A percentile compares a stretch with the other conserved stretches of the same genome.
Evolutionary conservation across 257 asterid genomes (phyloP).

Genomic region (Dorcoceras hygrometricum): DNA sequence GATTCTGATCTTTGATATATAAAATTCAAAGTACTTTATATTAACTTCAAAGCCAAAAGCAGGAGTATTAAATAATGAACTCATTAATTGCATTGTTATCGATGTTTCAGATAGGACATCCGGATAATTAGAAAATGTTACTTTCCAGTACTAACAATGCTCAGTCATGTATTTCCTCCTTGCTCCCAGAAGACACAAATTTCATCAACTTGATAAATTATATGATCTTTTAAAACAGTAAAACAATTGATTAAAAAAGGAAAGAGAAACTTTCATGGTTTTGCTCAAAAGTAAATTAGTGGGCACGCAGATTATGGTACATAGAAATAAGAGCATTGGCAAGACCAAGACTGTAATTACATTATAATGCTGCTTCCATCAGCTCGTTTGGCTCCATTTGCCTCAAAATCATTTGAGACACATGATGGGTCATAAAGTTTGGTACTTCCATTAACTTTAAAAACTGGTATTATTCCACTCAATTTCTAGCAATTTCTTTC

Average conservation of each 20-base stretch:
- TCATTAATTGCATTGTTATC: conserved; percentile 39
- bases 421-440: conserved; percentile 36
- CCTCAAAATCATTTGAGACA: conserved; percentile 34
- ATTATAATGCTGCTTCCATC: conserved; percentile 31
- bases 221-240: neutral
- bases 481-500: neutral
- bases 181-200: neutral
- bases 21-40: conserved; percentile 11
- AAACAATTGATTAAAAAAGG: conserved; percentile 7
- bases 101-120: conserved; percentile 36
- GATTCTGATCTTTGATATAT: conserved; percentile 36
- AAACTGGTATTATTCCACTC: conserved; percentile 16
- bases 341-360: conserved; percentile 48
- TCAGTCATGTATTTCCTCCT: neutral
- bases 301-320: conserved; percentile 36
- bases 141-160: conserved; percentile 12
- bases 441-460: conserved; percentile 26
- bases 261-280: conserved; percentile 6
- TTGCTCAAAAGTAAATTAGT: conserved; percentile 18
- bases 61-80: conserved; percentile 24
- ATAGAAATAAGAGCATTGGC: conserved; percentile 42
- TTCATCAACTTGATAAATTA: neutral
- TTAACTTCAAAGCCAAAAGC: conserved; percentile 20
- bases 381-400: conserved; percentile 48
- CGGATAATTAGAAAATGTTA: conserved; percentile 40